Conservation (phyloP, 192 early-diverging fungal species). For the Coemansia nantahalensis region DNA sequence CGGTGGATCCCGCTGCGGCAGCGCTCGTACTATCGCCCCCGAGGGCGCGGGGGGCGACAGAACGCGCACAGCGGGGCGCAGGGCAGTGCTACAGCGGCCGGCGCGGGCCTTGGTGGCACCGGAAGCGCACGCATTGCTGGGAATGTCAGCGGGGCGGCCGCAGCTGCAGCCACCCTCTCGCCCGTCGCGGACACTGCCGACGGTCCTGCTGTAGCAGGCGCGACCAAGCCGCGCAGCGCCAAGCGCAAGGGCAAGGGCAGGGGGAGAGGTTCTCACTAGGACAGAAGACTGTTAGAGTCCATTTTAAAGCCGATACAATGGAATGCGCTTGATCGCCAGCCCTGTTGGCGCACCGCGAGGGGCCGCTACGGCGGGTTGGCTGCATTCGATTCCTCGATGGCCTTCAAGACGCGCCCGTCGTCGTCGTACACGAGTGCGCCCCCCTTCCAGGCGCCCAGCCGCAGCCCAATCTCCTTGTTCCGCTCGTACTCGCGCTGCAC, state of each 20-base stretch:
- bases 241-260: constrained; percentile 34
- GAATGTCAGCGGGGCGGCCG: background rate
- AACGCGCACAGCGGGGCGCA: constrained; percentile 38
- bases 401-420: constrained; percentile 67
- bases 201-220: too few species aligned
- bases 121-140: constrained; percentile 49
- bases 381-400: constrained; percentile 48
- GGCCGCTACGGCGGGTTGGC: constrained; percentile 27
- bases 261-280: too few species aligned
- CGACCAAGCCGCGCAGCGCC: constrained; percentile 7
- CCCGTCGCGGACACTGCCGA: background rate
- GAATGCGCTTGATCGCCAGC: too few species aligned
- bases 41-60: constrained; percentile 19
- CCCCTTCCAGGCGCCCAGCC: constrained; percentile 73
- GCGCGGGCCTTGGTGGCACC: constrained; percentile 43
- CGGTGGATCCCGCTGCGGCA: constrained; percentile 50
- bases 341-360: too few species aligned
- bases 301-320: too few species aligned
- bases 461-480: constrained; percentile 78
- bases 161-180: background rate
- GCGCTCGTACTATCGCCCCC: constrained; percentile 49
- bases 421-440: constrained; percentile 82
- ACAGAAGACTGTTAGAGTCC: too few species aligned
- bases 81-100: constrained; percentile 35
- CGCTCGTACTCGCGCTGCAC: constrained; percentile 71